A percentile compares a stretch with the other conserved stretches of the same genome.
Evolutionary conservation across 1,284 basidiomycete genomes (phyloP).

Genomic region (Vanrija sp.): DNA sequence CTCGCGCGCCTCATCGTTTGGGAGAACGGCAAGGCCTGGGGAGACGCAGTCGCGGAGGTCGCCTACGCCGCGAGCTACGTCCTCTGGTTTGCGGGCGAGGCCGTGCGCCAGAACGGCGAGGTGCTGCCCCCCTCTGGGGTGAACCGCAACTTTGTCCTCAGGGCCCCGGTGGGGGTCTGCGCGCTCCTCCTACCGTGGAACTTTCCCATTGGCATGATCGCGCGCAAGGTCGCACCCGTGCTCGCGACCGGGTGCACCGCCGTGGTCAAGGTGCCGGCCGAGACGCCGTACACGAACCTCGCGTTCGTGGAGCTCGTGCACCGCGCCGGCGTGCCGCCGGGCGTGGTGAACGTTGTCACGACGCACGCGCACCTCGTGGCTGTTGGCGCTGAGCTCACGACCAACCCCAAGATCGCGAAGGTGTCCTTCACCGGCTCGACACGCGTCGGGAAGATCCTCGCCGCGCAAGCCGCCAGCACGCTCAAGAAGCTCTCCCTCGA

Average conservation of each 20-base stretch:
- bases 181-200: conserved; percentile 58
- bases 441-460: conserved; percentile 82
- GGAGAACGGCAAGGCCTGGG: conserved; percentile 86
- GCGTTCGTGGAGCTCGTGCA: conserved; percentile 66
- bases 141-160: conserved; percentile 80
- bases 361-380: conserved; percentile 40
- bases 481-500: conserved; percentile 90
- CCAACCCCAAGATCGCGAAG: conserved; percentile 55
- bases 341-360: conserved; percentile 91
- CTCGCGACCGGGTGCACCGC: conserved; percentile 92
- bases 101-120: conserved; percentile 67
- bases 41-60: conserved; percentile 76
- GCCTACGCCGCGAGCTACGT: conserved; percentile 77
- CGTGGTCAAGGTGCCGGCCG: conserved; percentile 92
- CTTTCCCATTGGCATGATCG: conserved; percentile 74
- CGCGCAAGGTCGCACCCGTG: conserved; percentile 56
- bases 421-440: conserved; percentile 91
- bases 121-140: conserved; percentile 71
- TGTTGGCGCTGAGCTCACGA: conserved; percentile 45
- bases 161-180: conserved; percentile 77
- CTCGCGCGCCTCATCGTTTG: conserved; percentile 45
- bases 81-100: conserved; percentile 83
- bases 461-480: conserved; percentile 74
- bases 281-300: conserved; percentile 90
- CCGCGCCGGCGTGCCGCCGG: conserved; percentile 86